A percentile compares a stretch with the other conserved stretches of the same genome.
Conservation (phyloP, 257 asterid genomes). For the Solanum paucissectum region DNA sequence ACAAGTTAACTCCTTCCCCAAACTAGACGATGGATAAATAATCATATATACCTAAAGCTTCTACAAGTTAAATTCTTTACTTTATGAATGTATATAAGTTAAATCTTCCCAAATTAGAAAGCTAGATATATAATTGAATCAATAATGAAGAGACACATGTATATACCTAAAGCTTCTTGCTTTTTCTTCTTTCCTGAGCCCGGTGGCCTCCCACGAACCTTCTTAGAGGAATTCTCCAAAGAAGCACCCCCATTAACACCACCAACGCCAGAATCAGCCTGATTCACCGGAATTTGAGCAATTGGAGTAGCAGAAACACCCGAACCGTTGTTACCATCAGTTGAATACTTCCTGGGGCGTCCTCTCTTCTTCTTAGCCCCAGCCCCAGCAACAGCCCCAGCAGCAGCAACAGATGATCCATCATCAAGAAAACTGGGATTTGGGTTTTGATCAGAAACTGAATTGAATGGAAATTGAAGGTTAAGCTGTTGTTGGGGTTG, state of each 20-base stretch:
- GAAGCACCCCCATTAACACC: constrained; percentile 17
- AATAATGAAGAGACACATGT: not conserved
- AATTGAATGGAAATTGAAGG: constrained; percentile 36
- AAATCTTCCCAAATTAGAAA: not conserved
- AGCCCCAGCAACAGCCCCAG: not conserved
- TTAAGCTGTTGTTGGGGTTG: constrained; percentile 20
- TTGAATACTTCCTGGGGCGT: constrained; percentile 48
- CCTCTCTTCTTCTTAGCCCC: constrained; percentile 48
- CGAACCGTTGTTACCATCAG: constrained; percentile 42
- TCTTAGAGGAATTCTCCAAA: constrained; percentile 20
- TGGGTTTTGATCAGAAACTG: not conserved
- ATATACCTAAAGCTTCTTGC: constrained; percentile 27
- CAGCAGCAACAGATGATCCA: constrained; percentile 18
- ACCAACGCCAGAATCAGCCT: constrained; percentile 13
- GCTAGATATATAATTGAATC: not conserved
- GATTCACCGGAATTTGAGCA: constrained; percentile 24
- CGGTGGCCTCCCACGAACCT: constrained; percentile 35
- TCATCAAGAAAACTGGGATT: constrained; percentile 10
- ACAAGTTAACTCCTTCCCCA: not conserved
- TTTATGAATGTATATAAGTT: not conserved
- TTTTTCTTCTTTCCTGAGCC: constrained; percentile 32
- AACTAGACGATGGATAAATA: not conserved
- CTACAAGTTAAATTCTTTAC: not conserved
- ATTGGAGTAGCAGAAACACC: constrained; percentile 51
- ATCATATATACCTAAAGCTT: not conserved